These are phyloP conservation scores for Vanrija pseudolonga DNA, from an alignment of 1,284 basidiomycete species.

Conservation along the genomic window DNA sequence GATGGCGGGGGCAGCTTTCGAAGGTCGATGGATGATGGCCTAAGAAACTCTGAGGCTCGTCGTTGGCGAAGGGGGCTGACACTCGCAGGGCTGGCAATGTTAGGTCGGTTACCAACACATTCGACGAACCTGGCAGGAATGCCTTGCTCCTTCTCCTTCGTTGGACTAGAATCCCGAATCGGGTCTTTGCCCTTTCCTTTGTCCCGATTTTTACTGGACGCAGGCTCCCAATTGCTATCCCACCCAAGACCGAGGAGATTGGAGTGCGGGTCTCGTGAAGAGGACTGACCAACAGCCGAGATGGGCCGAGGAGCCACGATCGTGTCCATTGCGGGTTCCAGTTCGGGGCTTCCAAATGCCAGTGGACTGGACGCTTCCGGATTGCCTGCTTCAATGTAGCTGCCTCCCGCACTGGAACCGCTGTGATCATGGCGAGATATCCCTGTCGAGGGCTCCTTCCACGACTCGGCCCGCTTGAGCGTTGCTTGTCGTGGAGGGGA, in stretches of 20 bases:
- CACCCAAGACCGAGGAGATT: conserved; percentile 40
- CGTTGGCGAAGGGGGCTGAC: conserved; percentile 33
- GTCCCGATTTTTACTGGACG: conserved; percentile 21
- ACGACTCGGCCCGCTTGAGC: conserved; percentile 12
- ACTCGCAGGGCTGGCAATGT: neutral
- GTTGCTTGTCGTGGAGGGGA: too few species aligned
- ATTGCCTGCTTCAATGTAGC: conserved; percentile 5
- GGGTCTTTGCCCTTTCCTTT: conserved; percentile 33
- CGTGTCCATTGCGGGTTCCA: conserved; percentile 17
- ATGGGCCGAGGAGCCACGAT: conserved; percentile 17
- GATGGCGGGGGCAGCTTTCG: conserved; percentile 30
- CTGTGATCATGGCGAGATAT: conserved; percentile 14
- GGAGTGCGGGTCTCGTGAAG: conserved; percentile 20
- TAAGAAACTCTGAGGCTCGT: conserved; percentile 40
- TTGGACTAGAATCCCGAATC: conserved; percentile 30
- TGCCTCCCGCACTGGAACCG: conserved; percentile 21
- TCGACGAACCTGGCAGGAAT: neutral
- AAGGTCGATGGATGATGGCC: conserved; percentile 27
- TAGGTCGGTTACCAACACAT: neutral
- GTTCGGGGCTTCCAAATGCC: conserved; percentile 36
- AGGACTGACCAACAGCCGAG: conserved; percentile 12
- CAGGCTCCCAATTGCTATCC: conserved; percentile 26
- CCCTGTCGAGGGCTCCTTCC: neutral
- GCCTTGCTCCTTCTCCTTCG: conserved; percentile 12
- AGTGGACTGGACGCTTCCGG: conserved; percentile 32